Evolutionary conservation across 1,284 basidiomycete genomes (phyloP), one percentile per base, ranked within the genome.

Genomic region (Mycena sp.): DNA sequence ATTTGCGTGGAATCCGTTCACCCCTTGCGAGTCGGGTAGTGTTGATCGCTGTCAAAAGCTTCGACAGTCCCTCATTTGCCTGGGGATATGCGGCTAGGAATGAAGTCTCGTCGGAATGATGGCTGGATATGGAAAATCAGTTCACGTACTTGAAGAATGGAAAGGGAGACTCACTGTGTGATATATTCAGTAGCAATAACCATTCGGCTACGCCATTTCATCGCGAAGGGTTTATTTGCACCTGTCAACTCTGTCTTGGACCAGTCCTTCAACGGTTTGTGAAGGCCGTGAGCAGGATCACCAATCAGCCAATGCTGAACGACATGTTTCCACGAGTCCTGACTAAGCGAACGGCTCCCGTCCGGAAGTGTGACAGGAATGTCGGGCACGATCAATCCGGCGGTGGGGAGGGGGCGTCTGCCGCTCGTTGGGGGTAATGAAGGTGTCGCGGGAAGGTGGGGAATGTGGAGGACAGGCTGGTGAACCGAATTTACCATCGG

Each of bases 261-360:
- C 56, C 56, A 58, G 21, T 58, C 56, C 37, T 32, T 58, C 26
- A 58, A 16, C 9, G 56, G 56, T 21, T 32, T 58, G 17, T 26
- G 2, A 6, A 54, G 52, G 14, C 52, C 52, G 28, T 44, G 52
- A 2, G 52, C 38, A 21, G 52, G 52, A 54, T 54, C 52, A 7
- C 52, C 52, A 5, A 21, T 16, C 38, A 9, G 6, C 52, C 52
- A 54, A 26, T 54, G 52, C 21, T 29, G 9, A 1, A 54, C 52
- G 6, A 32, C 26, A 10, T n/a, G 2, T 12, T 17, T n/a, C 52
- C 52, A 54, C 1, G 52, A 54, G 21, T 54, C 52, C 7, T 26
- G 41, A 1, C 17, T n/a, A 9, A 30, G 38, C 26, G 52, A 54
- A 2, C 19, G 3, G 4, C 17, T 14, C 4, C 52, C 40, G 12